phyloP scores from a whole-genome alignment of 2,329 filamentous ascomycete genomes.

The Diplocarpon mali region DNA sequence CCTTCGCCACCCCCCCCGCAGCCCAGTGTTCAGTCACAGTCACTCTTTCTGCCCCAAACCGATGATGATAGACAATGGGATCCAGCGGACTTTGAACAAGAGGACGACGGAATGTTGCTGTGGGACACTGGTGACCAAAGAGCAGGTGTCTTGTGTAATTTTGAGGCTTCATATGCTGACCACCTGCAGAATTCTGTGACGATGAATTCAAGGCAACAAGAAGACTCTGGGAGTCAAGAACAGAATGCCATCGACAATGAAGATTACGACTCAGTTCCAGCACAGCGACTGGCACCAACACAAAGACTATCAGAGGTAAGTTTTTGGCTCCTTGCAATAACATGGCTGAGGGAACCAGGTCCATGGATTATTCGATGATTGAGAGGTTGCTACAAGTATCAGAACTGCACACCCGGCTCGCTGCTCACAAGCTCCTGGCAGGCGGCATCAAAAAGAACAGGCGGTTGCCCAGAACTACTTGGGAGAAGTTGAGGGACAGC shows the following conservation, averaged over 20 bases:
- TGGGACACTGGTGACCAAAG: conserved; percentile 62
- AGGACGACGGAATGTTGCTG: conserved; percentile 55
- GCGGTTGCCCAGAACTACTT: no score
- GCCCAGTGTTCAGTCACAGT: conserved; percentile 50
- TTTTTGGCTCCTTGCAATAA: conserved; percentile 7
- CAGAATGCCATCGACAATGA: conserved; percentile 4
- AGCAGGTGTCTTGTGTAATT: conserved; percentile 33
- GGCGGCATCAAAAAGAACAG: no score
- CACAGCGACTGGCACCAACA: conserved; percentile 51
- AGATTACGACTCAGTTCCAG: conserved; percentile 10
- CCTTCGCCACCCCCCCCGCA: conserved; percentile 44
- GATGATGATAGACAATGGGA: conserved; percentile 66
- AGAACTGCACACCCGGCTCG: no score
- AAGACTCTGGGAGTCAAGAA: conserved; percentile 10
- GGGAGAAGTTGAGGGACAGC: neutral
- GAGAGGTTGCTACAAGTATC: neutral
- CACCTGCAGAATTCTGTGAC: conserved; percentile 16
- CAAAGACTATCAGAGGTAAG: conserved; percentile 61
- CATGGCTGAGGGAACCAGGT: conserved; percentile 22
- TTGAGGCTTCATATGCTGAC: conserved; percentile 23
- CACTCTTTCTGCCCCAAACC: conserved; percentile 54
- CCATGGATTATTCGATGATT: conserved; percentile 25
- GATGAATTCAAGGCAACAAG: conserved; percentile 17
- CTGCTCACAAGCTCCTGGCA: no score
- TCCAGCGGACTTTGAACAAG: conserved; percentile 53